These are phyloP conservation scores for Bertia moriformis DNA, from an alignment of 2,329 filamentous ascomycete genomes.

Conservation along the genomic window DNA sequence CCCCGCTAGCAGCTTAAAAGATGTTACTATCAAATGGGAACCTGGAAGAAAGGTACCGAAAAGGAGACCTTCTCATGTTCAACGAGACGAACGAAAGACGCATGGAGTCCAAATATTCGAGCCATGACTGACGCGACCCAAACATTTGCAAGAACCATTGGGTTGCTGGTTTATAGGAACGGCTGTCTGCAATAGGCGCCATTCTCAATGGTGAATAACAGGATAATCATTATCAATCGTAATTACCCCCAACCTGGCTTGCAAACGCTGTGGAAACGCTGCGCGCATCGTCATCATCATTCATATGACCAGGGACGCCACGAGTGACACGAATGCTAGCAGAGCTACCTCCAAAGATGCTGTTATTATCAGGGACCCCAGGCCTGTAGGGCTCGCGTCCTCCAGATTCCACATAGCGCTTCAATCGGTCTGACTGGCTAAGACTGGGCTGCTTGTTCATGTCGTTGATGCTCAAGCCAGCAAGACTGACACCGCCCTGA, in stretches of 20 bases:
- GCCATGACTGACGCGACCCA: too few species aligned
- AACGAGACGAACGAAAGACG: too few species aligned
- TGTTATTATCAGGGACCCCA: constrained; percentile 23
- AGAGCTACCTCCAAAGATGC: constrained; percentile 33
- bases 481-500: constrained; percentile 54
- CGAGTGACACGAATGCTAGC: constrained; percentile 1
- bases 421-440: constrained; percentile 58
- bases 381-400: constrained; percentile 22
- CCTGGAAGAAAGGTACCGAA: too few species aligned
- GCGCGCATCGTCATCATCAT: constrained; percentile 50
- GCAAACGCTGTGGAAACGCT: constrained; percentile 63
- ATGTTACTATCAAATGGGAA: too few species aligned
- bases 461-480: constrained; percentile 48
- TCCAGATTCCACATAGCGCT: constrained; percentile 58
- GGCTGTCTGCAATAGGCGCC: background rate
- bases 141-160: too few species aligned
- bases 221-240: background rate
- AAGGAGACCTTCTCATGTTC: too few species aligned
- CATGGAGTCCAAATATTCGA: too few species aligned
- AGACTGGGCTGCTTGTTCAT: constrained; percentile 55
- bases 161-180: too few species aligned
- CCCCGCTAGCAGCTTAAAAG: too few species aligned
- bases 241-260: constrained; percentile 42
- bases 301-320: background rate
- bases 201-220: background rate